These are phyloP conservation scores for Aquilaria yunnanensis DNA, from an alignment of 345 rosid genomes.

Conservation along the genomic window DNA sequence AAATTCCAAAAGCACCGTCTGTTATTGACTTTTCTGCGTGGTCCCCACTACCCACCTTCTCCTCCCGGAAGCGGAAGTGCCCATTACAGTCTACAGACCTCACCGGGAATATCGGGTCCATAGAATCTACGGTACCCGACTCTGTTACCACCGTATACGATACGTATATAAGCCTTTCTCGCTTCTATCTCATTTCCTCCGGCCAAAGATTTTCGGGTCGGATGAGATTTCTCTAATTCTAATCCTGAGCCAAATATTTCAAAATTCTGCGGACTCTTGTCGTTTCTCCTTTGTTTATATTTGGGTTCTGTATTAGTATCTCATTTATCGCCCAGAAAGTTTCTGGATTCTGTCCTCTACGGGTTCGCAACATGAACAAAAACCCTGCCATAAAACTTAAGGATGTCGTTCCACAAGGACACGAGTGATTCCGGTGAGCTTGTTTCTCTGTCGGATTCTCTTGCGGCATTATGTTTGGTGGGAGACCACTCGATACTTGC, in stretches of 20 bases:
- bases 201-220: background rate
- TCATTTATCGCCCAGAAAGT: background rate
- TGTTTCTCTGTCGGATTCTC: background rate
- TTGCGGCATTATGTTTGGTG: background rate
- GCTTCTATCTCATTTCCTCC: background rate
- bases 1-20: background rate
- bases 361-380: slow-evolving; percentile 4
- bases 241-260: background rate
- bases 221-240: background rate
- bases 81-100: background rate
- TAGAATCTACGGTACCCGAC: slow-evolving; percentile 17
- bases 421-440: slow-evolving; percentile 8
- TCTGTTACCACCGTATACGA: slow-evolving; percentile 11
- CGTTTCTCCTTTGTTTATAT: too few species aligned
- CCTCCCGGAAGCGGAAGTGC: slow-evolving; percentile 7
- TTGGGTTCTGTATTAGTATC: background rate
- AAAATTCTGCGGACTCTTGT: background rate
- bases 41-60: slow-evolving; percentile 12
- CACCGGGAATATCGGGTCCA: slow-evolving; percentile 24
- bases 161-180: slow-evolving; percentile 13
- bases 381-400: slow-evolving; percentile 14
- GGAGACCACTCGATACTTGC: background rate
- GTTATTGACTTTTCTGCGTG: slow-evolving; percentile 19
- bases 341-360: slow-evolving; percentile 2
- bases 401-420: slow-evolving; percentile 4